phyloP scores from a whole-genome alignment of 1,284 basidiomycete species.

The Clitocybe nebularis region DNA sequence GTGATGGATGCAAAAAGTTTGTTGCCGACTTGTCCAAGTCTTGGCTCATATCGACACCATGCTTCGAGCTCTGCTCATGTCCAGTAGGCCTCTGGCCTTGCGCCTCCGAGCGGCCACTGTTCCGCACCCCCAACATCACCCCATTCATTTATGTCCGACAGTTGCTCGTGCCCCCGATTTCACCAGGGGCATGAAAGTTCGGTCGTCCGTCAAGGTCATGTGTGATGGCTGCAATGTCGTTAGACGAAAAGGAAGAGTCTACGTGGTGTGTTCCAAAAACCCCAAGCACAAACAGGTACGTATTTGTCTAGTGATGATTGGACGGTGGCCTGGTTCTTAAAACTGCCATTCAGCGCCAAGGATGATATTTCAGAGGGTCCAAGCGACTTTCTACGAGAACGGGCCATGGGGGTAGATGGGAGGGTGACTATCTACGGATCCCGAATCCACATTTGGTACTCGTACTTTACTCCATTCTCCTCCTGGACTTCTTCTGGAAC shows the following conservation, averaged over 20 bases:
- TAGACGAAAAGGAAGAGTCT: conserved; percentile 86
- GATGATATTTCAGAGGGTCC: conserved; percentile 29
- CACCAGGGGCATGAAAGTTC: conserved; percentile 91
- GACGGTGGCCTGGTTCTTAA: too few species aligned
- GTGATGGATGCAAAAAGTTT: conserved; percentile 3
- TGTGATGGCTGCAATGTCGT: conserved; percentile 89
- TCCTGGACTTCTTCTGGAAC: conserved; percentile 73
- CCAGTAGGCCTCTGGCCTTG: conserved; percentile 53
- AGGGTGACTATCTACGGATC: conserved; percentile 14
- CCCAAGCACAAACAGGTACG: conserved; percentile 97
- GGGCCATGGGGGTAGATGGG: not conserved
- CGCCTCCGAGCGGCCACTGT: conserved; percentile 43
- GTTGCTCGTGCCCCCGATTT: conserved; percentile 31
- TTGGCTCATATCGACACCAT: conserved; percentile 31
- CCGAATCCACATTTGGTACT: conserved; percentile 90
- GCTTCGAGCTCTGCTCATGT: conserved; percentile 62
- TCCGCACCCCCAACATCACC: conserved; percentile 21
- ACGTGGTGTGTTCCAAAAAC: conserved; percentile 91
- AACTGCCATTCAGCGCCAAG: conserved; percentile 53
- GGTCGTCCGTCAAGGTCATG: conserved; percentile 89
- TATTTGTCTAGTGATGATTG: conserved; percentile 14
- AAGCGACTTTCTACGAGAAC: conserved; percentile 4
- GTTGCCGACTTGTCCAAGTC: not conserved
- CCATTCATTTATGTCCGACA: conserved; percentile 24
- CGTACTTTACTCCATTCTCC: conserved; percentile 81